Evolutionary conservation across 495 filamentous ascomycete genomes (phyloP), one percentile per base, ranked within the genome.

Genomic region (Neurospora africana): DNA sequence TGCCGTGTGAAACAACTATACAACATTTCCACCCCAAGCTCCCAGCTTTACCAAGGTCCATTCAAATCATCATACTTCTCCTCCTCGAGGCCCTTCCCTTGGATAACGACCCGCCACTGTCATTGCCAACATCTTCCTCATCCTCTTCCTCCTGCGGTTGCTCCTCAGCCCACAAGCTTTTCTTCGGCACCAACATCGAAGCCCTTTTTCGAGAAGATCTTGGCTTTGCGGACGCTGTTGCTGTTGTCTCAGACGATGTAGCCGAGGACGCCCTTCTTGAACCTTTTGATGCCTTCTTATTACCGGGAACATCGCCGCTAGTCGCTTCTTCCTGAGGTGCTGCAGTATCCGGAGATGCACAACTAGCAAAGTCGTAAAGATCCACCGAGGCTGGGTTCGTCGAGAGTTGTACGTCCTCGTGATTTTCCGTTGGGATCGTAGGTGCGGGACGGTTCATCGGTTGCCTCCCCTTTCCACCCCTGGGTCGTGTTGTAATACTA

Each of bases 21-120:
- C 53, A 35, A 4, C 27, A 33, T 19, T 65, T 35, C 23, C 6
- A 17, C 19, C 53, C 13, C 47, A 23, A 11, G 47, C 44, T 53
- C 21, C 44, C 53, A 61, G 53, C 53, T 65, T 33, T 65, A 19
- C 23, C 53, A 65, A 9, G 7, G 15, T 33, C 53, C 6, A 36
- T 74, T 87, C 85, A 88, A 80, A 87, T 74, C 87, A 88, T 87
- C 85, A 85, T 88, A 75, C 85, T 88, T 78, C 84, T 82, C 74
- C 86, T 77, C 71, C 84, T 79, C 67, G 79, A 71, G 9, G 68
- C 69, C 35, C 74, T 39, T 43, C 76, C 77, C 41, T 73, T 70
- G 5, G 73, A 4, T 9, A 53, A 68, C 10, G 72, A 21, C 17
- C 37, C 38, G 15, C 47, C 38, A 9, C 53, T 65, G 27, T 65